Percentiles rank a stretch among this genome's conserved stretches.
phyloP scores from a whole-genome alignment of 805 yeast species.

The Suhomyces xylopsoci region DNA sequence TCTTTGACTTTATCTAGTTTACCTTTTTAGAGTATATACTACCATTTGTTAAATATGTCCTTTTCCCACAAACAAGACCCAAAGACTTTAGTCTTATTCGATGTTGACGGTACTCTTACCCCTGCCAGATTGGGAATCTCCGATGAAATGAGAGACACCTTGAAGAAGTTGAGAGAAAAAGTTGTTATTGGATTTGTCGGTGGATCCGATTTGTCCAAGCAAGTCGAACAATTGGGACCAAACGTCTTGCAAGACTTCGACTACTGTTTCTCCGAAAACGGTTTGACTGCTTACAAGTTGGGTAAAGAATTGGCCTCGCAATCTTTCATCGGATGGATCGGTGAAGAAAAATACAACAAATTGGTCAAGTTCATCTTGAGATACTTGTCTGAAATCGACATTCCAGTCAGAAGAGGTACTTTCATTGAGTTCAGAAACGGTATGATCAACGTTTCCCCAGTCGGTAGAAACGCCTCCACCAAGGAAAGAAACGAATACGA shows the following conservation, averaged over 20 bases:
- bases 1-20: neutral
- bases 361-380: slow-evolving; percentile 80
- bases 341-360: slow-evolving; percentile 90
- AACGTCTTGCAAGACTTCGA: slow-evolving; percentile 78
- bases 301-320: slow-evolving; percentile 89
- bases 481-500: slow-evolving; percentile 93
- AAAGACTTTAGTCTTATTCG: slow-evolving; percentile 86
- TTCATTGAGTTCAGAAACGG: slow-evolving; percentile 99
- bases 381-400: slow-evolving; percentile 79
- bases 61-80: slow-evolving; percentile 78
- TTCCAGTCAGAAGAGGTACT: slow-evolving; percentile 98
- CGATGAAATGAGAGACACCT: slow-evolving; percentile 71
- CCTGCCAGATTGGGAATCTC: slow-evolving; percentile 87
- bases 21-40: neutral
- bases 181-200: slow-evolving; percentile 97
- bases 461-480: slow-evolving; percentile 96
- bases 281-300: slow-evolving; percentile 92
- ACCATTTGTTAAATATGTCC: slow-evolving; percentile 37
- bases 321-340: slow-evolving; percentile 93
- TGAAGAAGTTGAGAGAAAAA: slow-evolving; percentile 79
- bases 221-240: slow-evolving; percentile 91
- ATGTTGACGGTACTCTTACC: slow-evolving; percentile 97
- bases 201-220: slow-evolving; percentile 92
- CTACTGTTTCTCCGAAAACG: slow-evolving; percentile 96
- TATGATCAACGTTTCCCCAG: slow-evolving; percentile 96